phyloP scores from a whole-genome alignment of 768 basidiomycete species.

The Tylopilus sp. region DNA sequence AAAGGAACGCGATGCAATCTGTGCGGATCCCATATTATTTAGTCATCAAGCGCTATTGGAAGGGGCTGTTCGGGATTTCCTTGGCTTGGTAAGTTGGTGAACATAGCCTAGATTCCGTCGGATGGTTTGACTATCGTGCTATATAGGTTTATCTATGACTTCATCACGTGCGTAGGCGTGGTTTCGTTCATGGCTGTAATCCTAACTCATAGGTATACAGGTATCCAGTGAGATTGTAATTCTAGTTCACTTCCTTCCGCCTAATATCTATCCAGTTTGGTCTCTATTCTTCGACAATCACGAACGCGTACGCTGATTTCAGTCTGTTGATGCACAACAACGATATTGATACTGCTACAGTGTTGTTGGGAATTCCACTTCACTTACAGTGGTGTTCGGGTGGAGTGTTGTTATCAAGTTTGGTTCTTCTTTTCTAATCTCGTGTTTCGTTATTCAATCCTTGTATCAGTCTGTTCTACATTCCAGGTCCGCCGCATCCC shows the following conservation, averaged over 20 bases:
- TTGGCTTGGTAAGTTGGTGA: constrained; percentile 56
- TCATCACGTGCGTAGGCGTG: constrained; percentile 57
- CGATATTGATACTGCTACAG: constrained; percentile 31
- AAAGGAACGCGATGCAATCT: constrained; percentile 75
- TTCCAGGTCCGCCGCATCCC: constrained; percentile 43
- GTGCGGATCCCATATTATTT: constrained; percentile 73
- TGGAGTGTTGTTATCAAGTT: constrained; percentile 88
- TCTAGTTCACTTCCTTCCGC: not conserved
- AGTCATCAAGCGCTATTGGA: constrained; percentile 78
- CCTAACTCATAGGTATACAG: constrained; percentile 29
- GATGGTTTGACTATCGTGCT: not conserved
- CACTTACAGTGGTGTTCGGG: constrained; percentile 66
- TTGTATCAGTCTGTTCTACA: constrained; percentile 51
- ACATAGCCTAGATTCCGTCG: not conserved
- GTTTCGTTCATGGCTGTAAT: not conserved
- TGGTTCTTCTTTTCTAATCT: constrained; percentile 17
- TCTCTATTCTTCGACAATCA: constrained; percentile 75
- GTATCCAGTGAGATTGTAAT: constrained; percentile 54
- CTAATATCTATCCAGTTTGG: constrained; percentile 52
- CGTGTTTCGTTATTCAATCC: not conserved
- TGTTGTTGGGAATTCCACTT: constrained; percentile 50
- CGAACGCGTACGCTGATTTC: constrained; percentile 48
- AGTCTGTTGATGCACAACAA: not conserved
- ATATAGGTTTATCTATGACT: constrained; percentile 71
- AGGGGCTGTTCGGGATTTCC: constrained; percentile 68